These are phyloP conservation scores for Wickerhamiella sergipiensis DNA, from an alignment of 805 yeast genomes.

Conservation along the genomic window DNA sequence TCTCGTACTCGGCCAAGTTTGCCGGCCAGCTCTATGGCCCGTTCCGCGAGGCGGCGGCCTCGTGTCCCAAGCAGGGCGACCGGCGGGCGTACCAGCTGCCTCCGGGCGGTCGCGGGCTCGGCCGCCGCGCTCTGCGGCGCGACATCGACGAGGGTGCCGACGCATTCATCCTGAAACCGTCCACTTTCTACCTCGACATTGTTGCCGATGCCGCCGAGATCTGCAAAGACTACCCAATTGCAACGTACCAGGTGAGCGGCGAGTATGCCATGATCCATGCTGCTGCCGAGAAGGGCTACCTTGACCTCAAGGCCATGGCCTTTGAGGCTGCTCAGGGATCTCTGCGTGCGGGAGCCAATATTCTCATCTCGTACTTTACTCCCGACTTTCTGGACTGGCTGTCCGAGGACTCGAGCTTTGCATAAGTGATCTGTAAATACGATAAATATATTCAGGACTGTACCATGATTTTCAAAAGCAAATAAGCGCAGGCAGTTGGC, in stretches of 20 bases:
- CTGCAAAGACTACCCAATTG: slow-evolving; percentile 73
- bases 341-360: slow-evolving; percentile 88
- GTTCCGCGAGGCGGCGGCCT: slow-evolving; percentile 94
- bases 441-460: too few species aligned
- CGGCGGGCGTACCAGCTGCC: slow-evolving; percentile 90
- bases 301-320: slow-evolving; percentile 62
- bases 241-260: slow-evolving; percentile 94
- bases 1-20: slow-evolving; percentile 93
- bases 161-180: slow-evolving; percentile 89
- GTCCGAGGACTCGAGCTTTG: neutral
- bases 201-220: slow-evolving; percentile 77
- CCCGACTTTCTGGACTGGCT: slow-evolving; percentile 96
- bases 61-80: slow-evolving; percentile 80
- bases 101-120: slow-evolving; percentile 82
- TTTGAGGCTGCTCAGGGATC: slow-evolving; percentile 86
- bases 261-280: slow-evolving; percentile 98
- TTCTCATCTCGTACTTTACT: slow-evolving; percentile 83
- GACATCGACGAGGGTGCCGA: slow-evolving; percentile 91
- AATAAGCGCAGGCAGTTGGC: too few species aligned
- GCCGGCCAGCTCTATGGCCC: slow-evolving; percentile 90
- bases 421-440: neutral
- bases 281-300: slow-evolving; percentile 90
- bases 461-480: too few species aligned
- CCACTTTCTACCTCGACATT: slow-evolving; percentile 86
- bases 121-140: slow-evolving; percentile 76